A percentile compares a stretch with the other conserved stretches of the same genome.
Conservation (phyloP, 1,139 yeast genomes). For the Nadsonia starkeyi-henricii region DNA sequence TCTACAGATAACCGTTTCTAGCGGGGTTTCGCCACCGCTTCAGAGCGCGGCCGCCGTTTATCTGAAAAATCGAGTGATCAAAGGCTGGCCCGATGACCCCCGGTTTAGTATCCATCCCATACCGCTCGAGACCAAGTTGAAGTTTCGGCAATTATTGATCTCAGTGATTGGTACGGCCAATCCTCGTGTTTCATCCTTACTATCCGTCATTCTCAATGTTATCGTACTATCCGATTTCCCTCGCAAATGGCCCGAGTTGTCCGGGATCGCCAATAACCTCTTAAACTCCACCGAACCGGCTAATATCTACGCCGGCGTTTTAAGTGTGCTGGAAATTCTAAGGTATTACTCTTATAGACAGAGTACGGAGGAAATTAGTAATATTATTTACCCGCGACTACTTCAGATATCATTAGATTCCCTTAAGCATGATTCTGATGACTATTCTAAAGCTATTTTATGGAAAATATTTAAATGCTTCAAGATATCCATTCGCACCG, state of each 20-base stretch:
- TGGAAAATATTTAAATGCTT: neutral
- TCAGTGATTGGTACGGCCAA: conserved; percentile 18
- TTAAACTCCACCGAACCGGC: conserved; percentile 41
- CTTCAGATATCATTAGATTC: neutral
- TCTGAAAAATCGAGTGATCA: conserved; percentile 61
- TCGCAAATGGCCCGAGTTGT: conserved; percentile 51
- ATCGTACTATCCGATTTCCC: conserved; percentile 63
- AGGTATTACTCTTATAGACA: neutral
- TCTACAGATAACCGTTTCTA: conserved; percentile 53
- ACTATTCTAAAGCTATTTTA: neutral
- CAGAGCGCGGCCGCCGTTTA: conserved; percentile 76
- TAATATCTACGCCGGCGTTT: conserved; percentile 59
- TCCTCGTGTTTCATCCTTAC: conserved; percentile 36
- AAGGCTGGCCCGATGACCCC: conserved; percentile 37
- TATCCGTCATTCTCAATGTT: conserved; percentile 54
- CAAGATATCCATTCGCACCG: neutral
- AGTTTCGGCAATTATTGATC: conserved; percentile 46
- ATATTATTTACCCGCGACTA: neutral
- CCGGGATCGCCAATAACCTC: conserved; percentile 45
- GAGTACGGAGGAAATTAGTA: neutral
- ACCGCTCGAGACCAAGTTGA: conserved; percentile 45
- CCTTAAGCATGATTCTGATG: neutral
- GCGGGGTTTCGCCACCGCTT: conserved; percentile 40
- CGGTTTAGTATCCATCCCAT: conserved; percentile 11
- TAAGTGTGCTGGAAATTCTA: conserved; percentile 47